A percentile compares a stretch with the other conserved stretches of the same genome.
These are phyloP conservation scores for Hypoxylon sp. DNA, from an alignment of 2,329 filamentous ascomycete species.

Conservation along the genomic window DNA sequence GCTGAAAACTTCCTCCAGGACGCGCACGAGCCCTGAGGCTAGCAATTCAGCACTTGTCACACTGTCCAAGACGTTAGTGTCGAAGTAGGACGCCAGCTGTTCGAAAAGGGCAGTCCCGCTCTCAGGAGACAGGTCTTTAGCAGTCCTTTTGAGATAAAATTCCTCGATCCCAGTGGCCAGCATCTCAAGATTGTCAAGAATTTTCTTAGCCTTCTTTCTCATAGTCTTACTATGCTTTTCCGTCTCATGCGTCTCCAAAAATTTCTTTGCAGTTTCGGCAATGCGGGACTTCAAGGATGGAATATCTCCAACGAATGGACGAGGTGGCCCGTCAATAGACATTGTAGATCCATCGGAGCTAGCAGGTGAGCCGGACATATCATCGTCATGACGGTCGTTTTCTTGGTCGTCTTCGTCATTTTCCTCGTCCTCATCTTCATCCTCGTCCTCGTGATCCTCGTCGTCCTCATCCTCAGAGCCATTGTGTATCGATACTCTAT, in stretches of 20 bases:
- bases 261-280: conserved; percentile 82
- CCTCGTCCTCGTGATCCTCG: conserved; percentile 65
- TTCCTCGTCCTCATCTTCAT: conserved; percentile 67
- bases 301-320: conserved; percentile 63
- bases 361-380: conserved; percentile 75
- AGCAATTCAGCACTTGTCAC: conserved; percentile 96
- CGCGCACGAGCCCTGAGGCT: conserved; percentile 88
- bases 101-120: conserved; percentile 79
- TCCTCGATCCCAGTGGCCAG: conserved; percentile 80
- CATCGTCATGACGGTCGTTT: conserved; percentile 64
- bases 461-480: conserved; percentile 67
- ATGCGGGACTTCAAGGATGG: conserved; percentile 80
- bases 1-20: conserved; percentile 86
- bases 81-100: conserved; percentile 85
- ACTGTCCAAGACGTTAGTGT: conserved; percentile 88
- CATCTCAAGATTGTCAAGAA: conserved; percentile 79
- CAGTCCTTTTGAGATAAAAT: conserved; percentile 75
- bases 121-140: conserved; percentile 61
- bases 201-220: conserved; percentile 83
- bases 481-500: conserved; percentile 59
- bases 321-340: conserved; percentile 71
- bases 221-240: conserved; percentile 79
- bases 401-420: conserved; percentile 69
- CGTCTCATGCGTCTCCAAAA: conserved; percentile 86
- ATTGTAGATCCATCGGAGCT: conserved; percentile 78